Evolutionary conservation across 2,329 filamentous ascomycete species (phyloP).

Genomic region (Penicillium sp.): DNA sequence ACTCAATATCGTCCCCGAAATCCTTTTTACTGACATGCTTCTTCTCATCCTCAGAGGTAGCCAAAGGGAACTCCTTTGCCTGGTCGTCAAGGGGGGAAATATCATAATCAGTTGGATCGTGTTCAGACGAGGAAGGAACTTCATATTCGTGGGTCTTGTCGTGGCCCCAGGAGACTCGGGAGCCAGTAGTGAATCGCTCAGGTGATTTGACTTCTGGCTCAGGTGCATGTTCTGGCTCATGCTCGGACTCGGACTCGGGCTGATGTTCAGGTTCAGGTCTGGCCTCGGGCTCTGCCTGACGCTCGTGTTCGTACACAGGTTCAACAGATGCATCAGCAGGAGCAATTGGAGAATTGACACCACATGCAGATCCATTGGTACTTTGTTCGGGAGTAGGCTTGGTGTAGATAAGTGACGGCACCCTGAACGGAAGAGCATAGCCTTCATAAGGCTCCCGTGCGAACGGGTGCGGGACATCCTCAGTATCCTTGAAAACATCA

Average conservation of each 20-base stretch:
- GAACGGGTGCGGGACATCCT: slow-evolving; percentile 17
- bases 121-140: slow-evolving; percentile 53
- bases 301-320: neutral
- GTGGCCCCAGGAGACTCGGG: slow-evolving; percentile 66
- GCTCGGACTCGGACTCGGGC: neutral
- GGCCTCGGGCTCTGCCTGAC: neutral
- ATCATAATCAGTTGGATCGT: slow-evolving; percentile 30
- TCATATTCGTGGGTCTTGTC: slow-evolving; percentile 66
- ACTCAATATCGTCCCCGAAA: slow-evolving; percentile 68
- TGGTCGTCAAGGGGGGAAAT: slow-evolving; percentile 15
- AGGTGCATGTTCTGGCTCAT: neutral
- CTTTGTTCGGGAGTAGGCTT: slow-evolving; percentile 59
- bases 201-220: slow-evolving; percentile 35
- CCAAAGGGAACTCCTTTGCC: slow-evolving; percentile 10
- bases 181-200: slow-evolving; percentile 45
- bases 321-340: slow-evolving; percentile 26
- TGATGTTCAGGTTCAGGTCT: neutral
- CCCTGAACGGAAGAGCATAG: slow-evolving; percentile 41
- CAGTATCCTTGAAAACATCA: slow-evolving; percentile 1
- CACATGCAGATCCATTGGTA: slow-evolving; percentile 39
- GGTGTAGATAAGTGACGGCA: slow-evolving; percentile 58
- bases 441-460: slow-evolving; percentile 20
- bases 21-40: slow-evolving; percentile 20
- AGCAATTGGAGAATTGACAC: slow-evolving; percentile 28
- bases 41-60: slow-evolving; percentile 3